Evolutionary conservation across 1,284 basidiomycete genomes (phyloP), one percentile per base, ranked within the genome.

Genomic region (Coniophora puteana): DNA sequence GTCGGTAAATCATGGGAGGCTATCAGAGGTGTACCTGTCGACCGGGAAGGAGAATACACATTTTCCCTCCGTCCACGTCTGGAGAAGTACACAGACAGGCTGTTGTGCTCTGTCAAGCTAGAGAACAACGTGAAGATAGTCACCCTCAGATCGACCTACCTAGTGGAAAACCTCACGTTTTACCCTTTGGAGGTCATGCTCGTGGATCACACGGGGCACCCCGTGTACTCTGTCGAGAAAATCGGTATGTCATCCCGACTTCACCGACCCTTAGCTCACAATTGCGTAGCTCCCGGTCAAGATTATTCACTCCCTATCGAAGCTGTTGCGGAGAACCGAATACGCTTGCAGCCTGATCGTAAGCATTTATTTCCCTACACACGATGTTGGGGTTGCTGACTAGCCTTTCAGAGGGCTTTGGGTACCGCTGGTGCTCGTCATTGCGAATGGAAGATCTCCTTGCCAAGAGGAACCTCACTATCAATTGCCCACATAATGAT

Each of bases 71-170:
- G 91, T 7, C 94, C 96, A 6, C 78, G 83, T 50, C 73, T 68
- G 13, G 80, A 80, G 29, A 87, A 86, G 59, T 83, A 89, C 44
- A 76, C 81, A 4, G 83, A 91, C 59, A 87, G 93, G 28, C 62
- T 99, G 30, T 74, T 96, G 17, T 96, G 91, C 61, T 94, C 97
- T 52, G 84, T 99, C 49, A 85, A 80, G 51, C 82, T 99, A 22
- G 78, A 90, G 55, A 84, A 96, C 60, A 98, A 94, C 55, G 87
- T 96, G 61, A 99, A 99, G 70, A 68, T 96, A 46, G 90, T 99
- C 48, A 98, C 93, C 1, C 78, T 99, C 52, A 78, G 94, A 28
- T 99, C 96, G 0, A 93, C 92, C 0, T 94, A 96, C 63, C 84
- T 89, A 55, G 75, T 99, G 39, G 88, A 94, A 62, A 99, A 99